phyloP scores from a whole-genome alignment of 73 alveolate genomes.

The Paramecium biaurelia region DNA sequence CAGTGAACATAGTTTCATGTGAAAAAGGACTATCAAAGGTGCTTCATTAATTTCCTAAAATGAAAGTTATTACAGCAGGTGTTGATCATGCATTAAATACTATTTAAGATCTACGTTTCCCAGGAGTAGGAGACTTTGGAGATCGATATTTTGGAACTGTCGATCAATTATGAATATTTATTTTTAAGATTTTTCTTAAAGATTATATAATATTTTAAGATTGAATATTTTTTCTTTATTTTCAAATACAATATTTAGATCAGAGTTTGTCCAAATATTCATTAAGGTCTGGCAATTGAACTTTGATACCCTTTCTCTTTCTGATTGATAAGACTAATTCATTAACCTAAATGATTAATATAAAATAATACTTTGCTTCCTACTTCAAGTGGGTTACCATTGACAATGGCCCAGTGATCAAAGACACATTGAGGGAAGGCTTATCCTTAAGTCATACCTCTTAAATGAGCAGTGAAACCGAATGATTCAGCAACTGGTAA shows the following conservation, averaged over 20 bases:
- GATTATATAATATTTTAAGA: not conserved
- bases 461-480: slow-evolving; percentile 98
- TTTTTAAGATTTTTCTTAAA: not conserved
- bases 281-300: slow-evolving; percentile 85
- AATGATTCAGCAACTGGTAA: slow-evolving; percentile 99
- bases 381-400: slow-evolving; percentile 75
- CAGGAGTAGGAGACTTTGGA: slow-evolving; percentile 22
- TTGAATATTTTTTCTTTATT: not conserved
- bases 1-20: not conserved
- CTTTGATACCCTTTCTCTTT: slow-evolving; percentile 95
- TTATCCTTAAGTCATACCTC: slow-evolving; percentile 97
- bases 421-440: slow-evolving; percentile 99
- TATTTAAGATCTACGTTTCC: not conserved
- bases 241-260: slow-evolving; percentile 16
- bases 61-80: not conserved
- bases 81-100: not conserved
- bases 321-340: slow-evolving; percentile 82
- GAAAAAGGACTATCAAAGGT: slow-evolving; percentile 2
- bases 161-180: not conserved
- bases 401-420: slow-evolving; percentile 96
- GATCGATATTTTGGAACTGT: slow-evolving; percentile 15
- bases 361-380: slow-evolving; percentile 49
- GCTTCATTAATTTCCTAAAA: not conserved
- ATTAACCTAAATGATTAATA: slow-evolving; percentile 44
- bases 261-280: slow-evolving; percentile 89